Evolutionary conservation across 495 filamentous ascomycete genomes (phyloP), one percentile per base, ranked within the genome.

Genomic region (Lasiosphaeria miniovina): DNA sequence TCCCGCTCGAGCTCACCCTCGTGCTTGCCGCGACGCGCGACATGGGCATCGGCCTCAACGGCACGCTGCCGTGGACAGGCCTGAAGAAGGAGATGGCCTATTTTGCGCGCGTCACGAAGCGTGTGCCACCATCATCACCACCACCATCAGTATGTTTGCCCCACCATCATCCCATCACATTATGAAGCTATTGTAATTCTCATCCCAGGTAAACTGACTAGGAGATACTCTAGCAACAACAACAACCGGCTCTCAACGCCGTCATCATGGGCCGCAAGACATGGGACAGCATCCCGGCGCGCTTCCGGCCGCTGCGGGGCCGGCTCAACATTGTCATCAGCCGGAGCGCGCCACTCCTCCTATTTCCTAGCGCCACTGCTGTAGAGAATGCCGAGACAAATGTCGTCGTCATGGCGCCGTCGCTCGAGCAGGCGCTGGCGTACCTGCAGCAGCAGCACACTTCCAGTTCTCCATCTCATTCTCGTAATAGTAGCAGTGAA

Each of bases 251-350:
- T 33, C 48, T 71, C 15, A 98, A 98, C 68, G 89, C 88, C 0
- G 87, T 98, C 32, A 87, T 98, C 67, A 98, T 98, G 93, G 94
- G 94, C 52, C 89, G 94, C 62, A 96, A 94, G 74, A 97, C 94
- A 0, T 98, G 91, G 86, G 89, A 93, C 34, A 88, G 84, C 49
- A 91, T 98, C 4, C 93, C 93, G 3, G 65, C 73, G 0, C 76
- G 74, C 11, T 88, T 92, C 65, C 82, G 91, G n/a, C 94, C 94
- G 36, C 76, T 98, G 11, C 86, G 81, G 50, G 90, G 83, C 32
- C 72, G 94, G 33, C 71, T 88, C 5, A 98, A 91, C 64, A 82
- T 96, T 9, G 85, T 98, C 50, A 70, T 98, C 53, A 49, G 38
- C 41, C 57, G 61, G 4, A 24, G 9, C 17, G 11, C 24, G 4